A percentile compares a stretch with the other conserved stretches of the same genome.
These are phyloP conservation scores for Penicillium lividum DNA, from an alignment of 495 filamentous ascomycete genomes.

Conservation along the genomic window DNA sequence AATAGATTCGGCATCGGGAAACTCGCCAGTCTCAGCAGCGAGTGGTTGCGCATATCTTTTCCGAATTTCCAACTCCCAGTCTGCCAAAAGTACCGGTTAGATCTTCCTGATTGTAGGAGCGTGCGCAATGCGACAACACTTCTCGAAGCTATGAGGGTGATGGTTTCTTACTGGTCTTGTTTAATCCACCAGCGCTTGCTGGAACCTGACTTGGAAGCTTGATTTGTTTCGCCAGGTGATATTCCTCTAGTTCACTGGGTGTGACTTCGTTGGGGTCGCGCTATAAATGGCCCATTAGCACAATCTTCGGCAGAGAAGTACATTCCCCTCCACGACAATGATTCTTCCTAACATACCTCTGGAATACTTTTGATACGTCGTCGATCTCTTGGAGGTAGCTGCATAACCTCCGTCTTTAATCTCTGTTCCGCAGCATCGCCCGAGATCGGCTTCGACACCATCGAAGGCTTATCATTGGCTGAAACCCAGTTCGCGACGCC, in stretches of 20 bases:
- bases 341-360: constrained; percentile 43
- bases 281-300: constrained; percentile 34
- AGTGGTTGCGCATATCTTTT: constrained; percentile 88
- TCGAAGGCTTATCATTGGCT: constrained; percentile 89
- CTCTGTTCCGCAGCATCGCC: constrained; percentile 90
- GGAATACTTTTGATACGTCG: constrained; percentile 80
- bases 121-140: constrained; percentile 11
- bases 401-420: constrained; percentile 93
- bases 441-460: constrained; percentile 73
- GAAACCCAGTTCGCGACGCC: constrained; percentile 95
- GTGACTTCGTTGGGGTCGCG: constrained; percentile 65
- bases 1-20: constrained; percentile 79
- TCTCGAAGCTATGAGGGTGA: constrained; percentile 5
- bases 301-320: not conserved
- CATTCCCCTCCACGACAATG: not conserved
- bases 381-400: constrained; percentile 80
- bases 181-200: constrained; percentile 79
- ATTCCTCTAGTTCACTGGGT: constrained; percentile 66
- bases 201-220: constrained; percentile 70
- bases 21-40: constrained; percentile 87
- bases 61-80: constrained; percentile 89
- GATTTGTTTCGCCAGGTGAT: constrained; percentile 66
- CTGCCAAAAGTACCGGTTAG: constrained; percentile 42
- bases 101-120: constrained; percentile 1
- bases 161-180: constrained; percentile 76